Percentiles rank a stretch among this genome's conserved stretches.
Evolutionary conservation across 306 rosid species (phyloP).

Genomic region (Vicia villosa): DNA sequence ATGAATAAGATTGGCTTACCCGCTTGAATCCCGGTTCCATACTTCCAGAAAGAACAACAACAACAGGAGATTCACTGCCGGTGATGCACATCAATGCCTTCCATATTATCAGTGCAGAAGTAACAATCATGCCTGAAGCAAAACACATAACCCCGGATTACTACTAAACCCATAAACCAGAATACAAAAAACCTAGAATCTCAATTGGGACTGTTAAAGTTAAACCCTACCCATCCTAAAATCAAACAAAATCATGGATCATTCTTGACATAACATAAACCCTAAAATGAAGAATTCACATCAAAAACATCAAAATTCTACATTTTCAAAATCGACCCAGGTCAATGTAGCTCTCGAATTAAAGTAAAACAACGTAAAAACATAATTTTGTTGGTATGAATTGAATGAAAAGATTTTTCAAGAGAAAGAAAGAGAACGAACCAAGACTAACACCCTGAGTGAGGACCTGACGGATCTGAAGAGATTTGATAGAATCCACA

Average conservation of each 20-base stretch:
- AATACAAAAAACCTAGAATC: background rate
- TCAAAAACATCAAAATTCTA: background rate
- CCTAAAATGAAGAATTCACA: background rate
- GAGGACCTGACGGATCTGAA: constrained; percentile 88
- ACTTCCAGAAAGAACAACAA: constrained; percentile 80
- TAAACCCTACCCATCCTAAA: too few species aligned
- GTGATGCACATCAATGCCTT: constrained; percentile 67
- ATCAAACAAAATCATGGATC: too few species aligned
- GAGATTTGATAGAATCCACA: constrained; percentile 71
- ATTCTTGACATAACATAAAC: background rate
- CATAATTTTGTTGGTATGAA: background rate
- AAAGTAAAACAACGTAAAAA: background rate
- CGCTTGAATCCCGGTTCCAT: constrained; percentile 92
- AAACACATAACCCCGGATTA: background rate
- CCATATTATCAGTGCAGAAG: constrained; percentile 75
- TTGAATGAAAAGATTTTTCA: too few species aligned
- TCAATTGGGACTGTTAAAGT: background rate
- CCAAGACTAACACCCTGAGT: constrained; percentile 84
- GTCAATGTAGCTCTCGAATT: background rate
- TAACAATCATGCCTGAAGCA: constrained; percentile 64
- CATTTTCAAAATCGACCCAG: background rate
- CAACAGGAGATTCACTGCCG: constrained; percentile 80
- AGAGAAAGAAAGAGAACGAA: constrained; percentile 39
- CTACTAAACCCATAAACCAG: background rate
- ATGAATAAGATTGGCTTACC: constrained; percentile 56